Evolutionary conservation across 2,329 filamentous ascomycete species (phyloP), one percentile per base, ranked within the genome.

Genomic region (Venturia oleaginea): DNA sequence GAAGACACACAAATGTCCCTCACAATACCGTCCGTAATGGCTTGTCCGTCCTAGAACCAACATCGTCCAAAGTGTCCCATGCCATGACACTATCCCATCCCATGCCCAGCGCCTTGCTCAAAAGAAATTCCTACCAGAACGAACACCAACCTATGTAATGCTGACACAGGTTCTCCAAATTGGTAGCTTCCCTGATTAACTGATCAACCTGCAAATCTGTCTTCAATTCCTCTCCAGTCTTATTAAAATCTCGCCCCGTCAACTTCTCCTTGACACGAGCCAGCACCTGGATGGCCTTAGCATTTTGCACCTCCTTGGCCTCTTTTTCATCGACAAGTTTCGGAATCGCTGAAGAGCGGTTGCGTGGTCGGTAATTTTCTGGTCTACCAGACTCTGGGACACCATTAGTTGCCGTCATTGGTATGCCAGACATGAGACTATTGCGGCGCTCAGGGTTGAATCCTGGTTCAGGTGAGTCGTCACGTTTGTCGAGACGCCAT

Each of bases 111-210:
- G 37, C 61, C 61, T 43, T 60, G 37, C 34, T 60, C 32, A 22
- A 6, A 60, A 40, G 7, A 60, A 3, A 40, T 22, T 15, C 37
- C 61, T 65, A 97, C 93, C 93, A 97, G 83, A 97, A 97, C 77
- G 91, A 95, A 78, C 93, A 97, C 93, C 93, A 97, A 68, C 94
- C 94, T 71, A 97, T 96, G 75, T 97, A 99, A 79, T 97, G 94
- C 81, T 97, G 94, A 75, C 94, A 99, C 67, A 99, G 80, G 75
- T 97, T 97, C 83, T 97, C 94, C 70, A 97, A 81, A 73, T 94
- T 97, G 7, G 94, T 99, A 27, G 94, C 94, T 79, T 99, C 93
- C 67, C 89, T 88, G 70, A 99, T 89, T 71, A 99, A 80, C 76
- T 95, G 93, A 76, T 96, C 93, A 5, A 99, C 95, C 78, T 99